A percentile compares a stretch with the other conserved stretches of the same genome.
phyloP scores from a whole-genome alignment of 345 rosid species.

The Turritis glabra region DNA sequence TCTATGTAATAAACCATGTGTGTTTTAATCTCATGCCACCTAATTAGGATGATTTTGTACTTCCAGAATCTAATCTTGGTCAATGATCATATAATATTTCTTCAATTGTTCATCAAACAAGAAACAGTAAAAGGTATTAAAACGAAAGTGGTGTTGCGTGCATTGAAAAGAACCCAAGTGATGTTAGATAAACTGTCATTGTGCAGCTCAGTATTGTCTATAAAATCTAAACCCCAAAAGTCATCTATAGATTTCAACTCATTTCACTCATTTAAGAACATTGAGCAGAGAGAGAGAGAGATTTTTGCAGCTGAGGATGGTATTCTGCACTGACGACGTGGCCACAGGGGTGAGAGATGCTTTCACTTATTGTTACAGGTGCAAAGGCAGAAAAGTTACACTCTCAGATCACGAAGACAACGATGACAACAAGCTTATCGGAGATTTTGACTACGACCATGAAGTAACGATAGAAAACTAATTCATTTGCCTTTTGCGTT shows the following conservation, averaged over 20 bases:
- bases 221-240: not conserved
- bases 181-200: conserved; percentile 38
- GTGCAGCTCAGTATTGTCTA: not conserved
- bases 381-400: conserved; percentile 26
- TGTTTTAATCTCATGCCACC: not conserved
- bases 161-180: conserved; percentile 30
- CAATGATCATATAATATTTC: conserved; percentile 10
- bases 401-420: conserved; percentile 18
- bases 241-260: not conserved
- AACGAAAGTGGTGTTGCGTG: conserved; percentile 24
- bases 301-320: conserved; percentile 28
- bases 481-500: not conserved
- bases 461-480: conserved; percentile 16
- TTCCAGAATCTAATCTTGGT: not conserved
- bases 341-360: conserved; percentile 29
- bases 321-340: conserved; percentile 27
- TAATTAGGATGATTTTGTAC: not conserved
- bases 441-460: conserved; percentile 30
- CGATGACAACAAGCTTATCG: conserved; percentile 2
- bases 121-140: conserved; percentile 10
- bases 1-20: not conserved
- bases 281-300: not conserved
- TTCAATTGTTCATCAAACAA: not conserved
- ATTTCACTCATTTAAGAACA: not conserved
- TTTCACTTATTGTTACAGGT: conserved; percentile 26